Base-by-base conservation (phyloP, 345 rosid genomes). In the Citrus mangshanensis region DNA sequence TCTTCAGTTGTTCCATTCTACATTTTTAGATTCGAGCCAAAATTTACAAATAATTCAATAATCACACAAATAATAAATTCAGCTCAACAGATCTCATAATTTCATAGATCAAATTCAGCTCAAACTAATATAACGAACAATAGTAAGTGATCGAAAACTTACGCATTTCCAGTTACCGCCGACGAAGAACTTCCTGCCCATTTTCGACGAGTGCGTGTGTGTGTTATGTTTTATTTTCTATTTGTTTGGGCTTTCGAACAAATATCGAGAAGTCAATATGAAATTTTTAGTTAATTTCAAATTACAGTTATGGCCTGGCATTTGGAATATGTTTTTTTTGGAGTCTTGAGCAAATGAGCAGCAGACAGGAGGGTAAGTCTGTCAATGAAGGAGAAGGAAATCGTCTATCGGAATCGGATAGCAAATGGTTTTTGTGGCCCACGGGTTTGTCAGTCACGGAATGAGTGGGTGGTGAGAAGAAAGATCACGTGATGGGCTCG, bases 111-210 rank as follows among this genome's bases (percentile, higher is more conserved):
- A 56, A 73, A 46, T 61, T 34, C 51, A 74, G 3, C 42, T 2
- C 55, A 74, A 30, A 22, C 25, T 10, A 25, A 71, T 51, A n/a
- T 19, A 54, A 30, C 18, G 16, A 24, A 14, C 6, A 56, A 19
- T 32, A 32, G 68, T 0, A 64, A 25, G 25, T 22, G 40, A 49
- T 70, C 55, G 25, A 40, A 56, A 74, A 81, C 98, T 81, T 78
- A 95, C 98, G 86, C 98, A 95, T 91, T 95, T 95, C 97, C 98
- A 95, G 93, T 95, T 95, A 18, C 98, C 98, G 80, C 98, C 98
- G 42, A 95, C 94, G 78, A 92, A 93, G 88, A 95, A 95, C 81
- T 80, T 92, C 78, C 98, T 87, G 24, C 81, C 97, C 98, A 93
- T 95, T 8, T 64, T 55, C 30, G 30, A n/a, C 77, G 40, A 37